Evolutionary conservation across 108 stramenopile genomes (phyloP), one percentile per base, ranked within the genome.

Genomic region (Skeletonema costatum): DNA sequence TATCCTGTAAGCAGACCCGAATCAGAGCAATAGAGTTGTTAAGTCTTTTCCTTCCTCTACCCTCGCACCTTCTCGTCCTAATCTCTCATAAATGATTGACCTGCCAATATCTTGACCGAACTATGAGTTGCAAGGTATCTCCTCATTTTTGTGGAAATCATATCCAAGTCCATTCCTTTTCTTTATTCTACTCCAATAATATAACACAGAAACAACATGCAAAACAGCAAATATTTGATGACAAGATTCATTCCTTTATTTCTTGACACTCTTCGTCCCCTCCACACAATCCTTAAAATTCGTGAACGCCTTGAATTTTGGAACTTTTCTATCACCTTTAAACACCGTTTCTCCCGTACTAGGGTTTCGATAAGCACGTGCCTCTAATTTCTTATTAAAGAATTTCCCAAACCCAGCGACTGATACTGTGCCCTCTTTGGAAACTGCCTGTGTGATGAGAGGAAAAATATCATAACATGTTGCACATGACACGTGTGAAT

Each of bases 401-500:
- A 56, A 56, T 56, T 56, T 56, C 25, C 53, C 53, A 56, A 56
- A 56, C 25, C 53, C 53, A 56, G 53, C 2, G 53, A 56, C 25
- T 29, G 53, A 56, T 9, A 56, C 53, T 25, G 53, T 25, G 53
- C 53, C 17, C 25, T 56, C 21, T 56, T 56, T 56, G 21, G 53
- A 56, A 2, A 56, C 53, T 2, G 53, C 53, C 53, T 56, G 19
- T 25, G 10, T 41, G 39, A 41, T 12, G 53, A 25, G 25, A 29
- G 25, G 53, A 0, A 56, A 0, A 56, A 25, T 10, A 10, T 10
- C 1, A 56, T 25, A 56, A 51, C 17, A 51, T 51, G 53, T 56
- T 44, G 53, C 25, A 56, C 53, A 56, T 56, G 53, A 56, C 53
- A 56, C 39, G 39, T 25, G 53, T 56, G 53, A 56, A 56, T 16